A percentile compares a stretch with the other conserved stretches of the same genome.
phyloP scores from a whole-genome alignment of 192 early-diverging fungal genomes.

The Martensiomyces pterosporus region DNA sequence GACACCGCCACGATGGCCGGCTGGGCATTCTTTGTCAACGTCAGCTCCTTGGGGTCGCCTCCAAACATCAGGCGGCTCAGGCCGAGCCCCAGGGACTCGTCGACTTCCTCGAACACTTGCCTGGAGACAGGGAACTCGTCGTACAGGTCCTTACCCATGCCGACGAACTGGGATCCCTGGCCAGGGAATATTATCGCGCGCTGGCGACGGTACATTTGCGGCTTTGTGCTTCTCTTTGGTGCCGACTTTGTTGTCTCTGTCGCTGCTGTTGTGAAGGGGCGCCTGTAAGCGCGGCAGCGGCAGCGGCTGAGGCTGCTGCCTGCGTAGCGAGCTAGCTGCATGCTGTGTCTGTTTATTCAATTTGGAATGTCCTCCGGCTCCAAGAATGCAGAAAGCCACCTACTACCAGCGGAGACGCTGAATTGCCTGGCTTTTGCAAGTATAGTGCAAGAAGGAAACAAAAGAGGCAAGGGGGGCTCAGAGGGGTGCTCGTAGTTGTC shows the following conservation, averaged over 20 bases:
- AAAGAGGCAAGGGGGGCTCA: too few species aligned
- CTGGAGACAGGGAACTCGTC: conserved; percentile 67
- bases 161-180: conserved; percentile 80
- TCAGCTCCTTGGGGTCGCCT: conserved; percentile 68
- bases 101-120: conserved; percentile 84
- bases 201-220: conserved; percentile 37
- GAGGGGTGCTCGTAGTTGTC: too few species aligned
- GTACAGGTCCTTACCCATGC: conserved; percentile 91
- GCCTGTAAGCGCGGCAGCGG: too few species aligned
- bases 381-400: too few species aligned
- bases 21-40: conserved; percentile 74
- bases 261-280: neutral
- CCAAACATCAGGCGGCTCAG: conserved; percentile 82
- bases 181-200: conserved; percentile 53
- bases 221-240: neutral
- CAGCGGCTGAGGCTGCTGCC: too few species aligned
- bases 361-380: too few species aligned
- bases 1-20: conserved; percentile 91
- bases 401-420: too few species aligned
- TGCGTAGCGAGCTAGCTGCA: too few species aligned
- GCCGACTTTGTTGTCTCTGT: neutral
- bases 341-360: too few species aligned
- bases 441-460: too few species aligned
- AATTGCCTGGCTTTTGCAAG: too few species aligned
- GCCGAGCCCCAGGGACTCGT: conserved; percentile 70